Conservation (phyloP, 768 basidiomycete genomes). For the Naganishia antarctica region DNA sequence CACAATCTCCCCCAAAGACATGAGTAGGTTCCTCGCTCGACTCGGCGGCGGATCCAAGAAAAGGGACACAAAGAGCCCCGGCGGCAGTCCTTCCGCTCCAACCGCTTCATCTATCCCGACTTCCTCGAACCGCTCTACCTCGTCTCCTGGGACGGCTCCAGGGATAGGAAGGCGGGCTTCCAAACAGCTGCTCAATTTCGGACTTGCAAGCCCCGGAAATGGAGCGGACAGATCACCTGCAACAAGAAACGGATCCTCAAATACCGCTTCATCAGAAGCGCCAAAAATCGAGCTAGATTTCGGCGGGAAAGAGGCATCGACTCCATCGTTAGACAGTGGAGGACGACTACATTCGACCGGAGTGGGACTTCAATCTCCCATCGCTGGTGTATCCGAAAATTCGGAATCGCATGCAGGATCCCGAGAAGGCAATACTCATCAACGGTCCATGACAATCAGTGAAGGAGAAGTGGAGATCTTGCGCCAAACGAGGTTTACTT, state of each 20-base stretch:
- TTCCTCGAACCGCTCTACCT: neutral
- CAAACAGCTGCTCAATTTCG: no score
- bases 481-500: neutral
- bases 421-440: neutral
- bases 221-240: no score
- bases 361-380: neutral
- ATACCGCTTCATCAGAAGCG: neutral
- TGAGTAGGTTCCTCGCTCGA: slow-evolving; percentile 8
- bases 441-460: neutral
- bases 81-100: neutral
- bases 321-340: neutral
- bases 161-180: no score
- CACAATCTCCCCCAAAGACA: neutral
- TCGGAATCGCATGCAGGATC: neutral
- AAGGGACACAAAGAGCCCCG: neutral
- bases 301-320: neutral
- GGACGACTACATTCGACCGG: neutral
- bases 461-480: neutral
- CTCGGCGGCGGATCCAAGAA: neutral
- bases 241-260: no score
- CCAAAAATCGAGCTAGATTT: slow-evolving; percentile 14
- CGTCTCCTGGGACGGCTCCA: no score
- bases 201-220: no score
- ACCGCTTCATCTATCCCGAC: neutral
- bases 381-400: neutral